These are phyloP conservation scores for Scheffersomyces stipitis DNA, from an alignment of 805 yeast genomes.

Conservation along the genomic window DNA sequence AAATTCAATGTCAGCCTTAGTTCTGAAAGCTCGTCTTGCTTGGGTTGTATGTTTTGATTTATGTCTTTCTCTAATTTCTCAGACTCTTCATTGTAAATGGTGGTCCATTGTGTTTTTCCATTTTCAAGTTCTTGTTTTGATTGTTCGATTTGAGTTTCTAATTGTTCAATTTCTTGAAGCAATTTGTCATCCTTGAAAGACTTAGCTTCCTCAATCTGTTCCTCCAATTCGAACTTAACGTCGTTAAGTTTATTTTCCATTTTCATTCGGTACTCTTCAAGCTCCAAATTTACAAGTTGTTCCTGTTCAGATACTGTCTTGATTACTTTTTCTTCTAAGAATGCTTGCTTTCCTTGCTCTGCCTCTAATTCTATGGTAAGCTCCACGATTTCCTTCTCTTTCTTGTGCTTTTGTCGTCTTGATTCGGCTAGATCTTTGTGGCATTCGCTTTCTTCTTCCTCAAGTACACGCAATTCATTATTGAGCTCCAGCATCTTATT, in stretches of 20 bases:
- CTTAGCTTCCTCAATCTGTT: conserved; percentile 29
- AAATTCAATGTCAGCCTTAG: conserved; percentile 24
- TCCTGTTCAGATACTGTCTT: conserved; percentile 15
- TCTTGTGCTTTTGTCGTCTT: background rate
- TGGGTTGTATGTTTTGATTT: conserved; percentile 13
- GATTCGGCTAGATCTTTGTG: background rate
- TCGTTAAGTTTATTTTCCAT: conserved; percentile 28
- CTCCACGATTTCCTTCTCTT: background rate
- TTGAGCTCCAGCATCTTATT: background rate
- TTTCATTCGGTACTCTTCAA: conserved; percentile 29
- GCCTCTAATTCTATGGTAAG: background rate
- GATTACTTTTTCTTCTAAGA: background rate
- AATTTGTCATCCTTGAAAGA: conserved; percentile 21
- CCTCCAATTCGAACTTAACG: conserved; percentile 31
- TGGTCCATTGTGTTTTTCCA: conserved; percentile 10
- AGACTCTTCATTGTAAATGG: conserved; percentile 14
- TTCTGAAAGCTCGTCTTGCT: conserved; percentile 18
- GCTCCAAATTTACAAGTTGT: conserved; percentile 23
- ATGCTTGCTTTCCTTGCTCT: background rate
- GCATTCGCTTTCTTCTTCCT: background rate
- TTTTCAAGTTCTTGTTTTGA: conserved; percentile 3
- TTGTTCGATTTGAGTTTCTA: conserved; percentile 11
- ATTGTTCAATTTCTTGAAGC: conserved; percentile 13
- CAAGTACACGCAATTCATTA: background rate
- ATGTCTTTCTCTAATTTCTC: conserved; percentile 15